Evolutionary conservation across 768 basidiomycete genomes (phyloP).

Genomic region (Pleurotus salmoneostramineus): DNA sequence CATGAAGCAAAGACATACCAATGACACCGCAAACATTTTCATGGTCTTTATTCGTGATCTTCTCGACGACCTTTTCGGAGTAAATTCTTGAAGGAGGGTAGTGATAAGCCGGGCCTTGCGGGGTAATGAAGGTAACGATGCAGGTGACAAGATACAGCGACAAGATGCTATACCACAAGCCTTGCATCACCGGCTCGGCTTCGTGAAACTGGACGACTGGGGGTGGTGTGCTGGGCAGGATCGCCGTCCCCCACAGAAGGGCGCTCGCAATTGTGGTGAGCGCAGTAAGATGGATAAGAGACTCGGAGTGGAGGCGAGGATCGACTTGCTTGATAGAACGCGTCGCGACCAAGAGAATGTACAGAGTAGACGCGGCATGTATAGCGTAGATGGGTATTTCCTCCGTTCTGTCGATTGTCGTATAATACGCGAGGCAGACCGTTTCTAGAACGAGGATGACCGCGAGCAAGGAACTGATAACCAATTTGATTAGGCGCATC

Average conservation of each 20-base stretch:
- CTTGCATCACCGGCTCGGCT: constrained; percentile 16
- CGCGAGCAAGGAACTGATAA: constrained; percentile 42
- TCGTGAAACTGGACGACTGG: constrained; percentile 23
- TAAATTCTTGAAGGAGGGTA: constrained; percentile 75
- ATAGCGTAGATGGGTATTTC: constrained; percentile 37
- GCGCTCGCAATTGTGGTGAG: constrained; percentile 47
- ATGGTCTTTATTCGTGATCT: constrained; percentile 55
- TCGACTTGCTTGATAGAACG: constrained; percentile 47
- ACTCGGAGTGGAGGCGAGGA: constrained; percentile 37
- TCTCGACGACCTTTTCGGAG: constrained; percentile 60
- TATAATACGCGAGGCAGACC: constrained; percentile 52
- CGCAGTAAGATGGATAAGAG: constrained; percentile 57
- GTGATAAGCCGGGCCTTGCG: constrained; percentile 71
- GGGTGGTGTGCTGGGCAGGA: constrained; percentile 48
- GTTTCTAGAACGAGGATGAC: constrained; percentile 47
- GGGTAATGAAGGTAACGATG: constrained; percentile 45
- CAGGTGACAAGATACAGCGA: constrained; percentile 44
- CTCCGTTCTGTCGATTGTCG: constrained; percentile 23
- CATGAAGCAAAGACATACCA: constrained; percentile 27
- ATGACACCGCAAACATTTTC: constrained; percentile 73
- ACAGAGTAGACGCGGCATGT: constrained; percentile 53
- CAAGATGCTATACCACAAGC: constrained; percentile 52
- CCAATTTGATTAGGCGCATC: constrained; percentile 59
- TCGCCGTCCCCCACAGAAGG: constrained; percentile 42
- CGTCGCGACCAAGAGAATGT: constrained; percentile 48